These are phyloP conservation scores for Colletotrichum eremochloae DNA, from an alignment of 2,329 filamentous ascomycete species.

Conservation along the genomic window DNA sequence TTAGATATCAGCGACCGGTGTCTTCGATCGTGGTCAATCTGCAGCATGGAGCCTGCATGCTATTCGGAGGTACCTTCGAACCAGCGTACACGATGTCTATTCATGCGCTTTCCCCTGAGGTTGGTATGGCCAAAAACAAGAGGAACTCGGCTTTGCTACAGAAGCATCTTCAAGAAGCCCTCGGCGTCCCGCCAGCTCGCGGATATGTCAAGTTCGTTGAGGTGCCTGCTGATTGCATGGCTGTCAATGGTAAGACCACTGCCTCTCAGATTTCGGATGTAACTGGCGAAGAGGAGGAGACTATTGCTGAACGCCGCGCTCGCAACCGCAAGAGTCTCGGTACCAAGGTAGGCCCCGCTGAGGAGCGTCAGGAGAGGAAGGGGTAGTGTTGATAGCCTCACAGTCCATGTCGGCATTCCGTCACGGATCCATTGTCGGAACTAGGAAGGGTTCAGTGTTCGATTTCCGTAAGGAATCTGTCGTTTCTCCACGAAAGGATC, in stretches of 20 bases:
- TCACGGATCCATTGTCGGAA: conserved; percentile 35
- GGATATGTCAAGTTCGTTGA: conserved; percentile 81
- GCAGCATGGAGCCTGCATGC: conserved; percentile 80
- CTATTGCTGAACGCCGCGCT: conserved; percentile 39
- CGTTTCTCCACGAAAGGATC: conserved; percentile 21
- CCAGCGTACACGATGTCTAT: conserved; percentile 85
- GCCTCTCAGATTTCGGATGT: conserved; percentile 75
- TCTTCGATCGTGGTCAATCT: conserved; percentile 81
- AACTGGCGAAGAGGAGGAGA: conserved; percentile 48
- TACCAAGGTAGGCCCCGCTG: conserved; percentile 49
- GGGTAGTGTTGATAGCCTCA: not conserved
- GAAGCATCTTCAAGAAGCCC: conserved; percentile 77
- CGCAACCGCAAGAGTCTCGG: conserved; percentile 52
- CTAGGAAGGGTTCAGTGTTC: conserved; percentile 34
- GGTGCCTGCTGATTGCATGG: conserved; percentile 78
- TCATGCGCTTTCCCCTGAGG: conserved; percentile 75
- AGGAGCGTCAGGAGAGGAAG: not conserved
- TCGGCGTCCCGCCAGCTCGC: conserved; percentile 74
- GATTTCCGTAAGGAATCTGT: conserved; percentile 35
- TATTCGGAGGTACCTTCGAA: conserved; percentile 81
- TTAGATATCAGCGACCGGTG: conserved; percentile 80
- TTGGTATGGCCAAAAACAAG: conserved; percentile 82
- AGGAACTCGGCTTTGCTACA: conserved; percentile 85
- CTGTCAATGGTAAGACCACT: conserved; percentile 78
- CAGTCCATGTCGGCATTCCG: conserved; percentile 35